These are phyloP conservation scores for Botryosphaeria dothidea DNA, from an alignment of 2,329 filamentous ascomycete genomes.

Conservation along the genomic window DNA sequence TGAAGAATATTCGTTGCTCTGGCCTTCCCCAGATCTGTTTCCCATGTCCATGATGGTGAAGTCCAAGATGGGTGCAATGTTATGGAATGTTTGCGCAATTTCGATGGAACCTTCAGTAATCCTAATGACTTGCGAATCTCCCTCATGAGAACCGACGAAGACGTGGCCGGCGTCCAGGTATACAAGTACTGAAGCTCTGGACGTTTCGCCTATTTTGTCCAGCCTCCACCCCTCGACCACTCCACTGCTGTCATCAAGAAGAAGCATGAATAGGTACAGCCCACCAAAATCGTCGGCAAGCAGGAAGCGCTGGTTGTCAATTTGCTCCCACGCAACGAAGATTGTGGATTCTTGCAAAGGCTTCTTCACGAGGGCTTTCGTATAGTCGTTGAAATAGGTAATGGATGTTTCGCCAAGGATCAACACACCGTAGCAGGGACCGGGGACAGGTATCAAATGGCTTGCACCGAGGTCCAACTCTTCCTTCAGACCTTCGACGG, in stretches of 20 bases:
- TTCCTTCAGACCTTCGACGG: conserved; percentile 51
- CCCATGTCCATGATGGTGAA: conserved; percentile 97
- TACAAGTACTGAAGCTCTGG: conserved; percentile 74
- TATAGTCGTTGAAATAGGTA: conserved; percentile 80
- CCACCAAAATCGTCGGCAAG: conserved; percentile 88
- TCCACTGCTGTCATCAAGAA: conserved; percentile 62
- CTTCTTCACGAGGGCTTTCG: conserved; percentile 64
- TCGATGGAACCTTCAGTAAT: conserved; percentile 63
- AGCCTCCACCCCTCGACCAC: conserved; percentile 71
- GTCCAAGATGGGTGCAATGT: conserved; percentile 89
- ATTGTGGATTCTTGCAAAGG: conserved; percentile 73
- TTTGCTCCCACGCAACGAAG: conserved; percentile 87
- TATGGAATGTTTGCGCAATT: conserved; percentile 73
- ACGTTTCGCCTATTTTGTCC: conserved; percentile 66
- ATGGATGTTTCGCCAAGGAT: conserved; percentile 66
- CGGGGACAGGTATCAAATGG: conserved; percentile 62
- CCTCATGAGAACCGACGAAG: conserved; percentile 90
- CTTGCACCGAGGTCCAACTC: conserved; percentile 62
- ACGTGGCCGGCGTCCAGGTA: conserved; percentile 73
- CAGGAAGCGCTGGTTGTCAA: conserved; percentile 81
- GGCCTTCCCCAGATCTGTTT: conserved; percentile 73
- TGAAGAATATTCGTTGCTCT: conserved; percentile 88
- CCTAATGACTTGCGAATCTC: conserved; percentile 81
- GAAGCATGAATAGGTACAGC: conserved; percentile 80
- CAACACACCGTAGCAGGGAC: conserved; percentile 53